Percentiles rank a stretch among this genome's conserved stretches.
phyloP scores from a whole-genome alignment of 495 filamentous ascomycete species.

The Clohesyomyces aquaticus region DNA sequence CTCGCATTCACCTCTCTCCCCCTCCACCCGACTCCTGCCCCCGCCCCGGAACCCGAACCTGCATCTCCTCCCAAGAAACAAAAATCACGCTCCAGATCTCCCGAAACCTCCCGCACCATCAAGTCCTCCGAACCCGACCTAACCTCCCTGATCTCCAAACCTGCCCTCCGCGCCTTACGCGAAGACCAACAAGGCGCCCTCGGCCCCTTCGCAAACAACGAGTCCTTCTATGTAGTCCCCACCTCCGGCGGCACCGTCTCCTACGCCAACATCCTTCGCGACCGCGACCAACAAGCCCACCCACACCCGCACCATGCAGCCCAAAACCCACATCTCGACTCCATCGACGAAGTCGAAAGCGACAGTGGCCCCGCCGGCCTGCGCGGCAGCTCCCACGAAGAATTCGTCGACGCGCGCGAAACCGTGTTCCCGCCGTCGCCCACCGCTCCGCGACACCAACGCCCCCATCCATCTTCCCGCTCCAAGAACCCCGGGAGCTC shows the following conservation, averaged over 20 bases:
- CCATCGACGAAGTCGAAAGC: constrained; percentile 56
- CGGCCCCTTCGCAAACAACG: constrained; percentile 57
- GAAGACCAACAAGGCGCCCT: constrained; percentile 51
- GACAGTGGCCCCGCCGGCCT: constrained; percentile 54
- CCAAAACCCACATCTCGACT: constrained; percentile 48
- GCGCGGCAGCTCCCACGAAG: constrained; percentile 43
- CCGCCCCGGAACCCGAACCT: constrained; percentile 13
- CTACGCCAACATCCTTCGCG: constrained; percentile 82
- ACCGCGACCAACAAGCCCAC: constrained; percentile 70
- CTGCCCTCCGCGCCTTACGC: constrained; percentile 71
- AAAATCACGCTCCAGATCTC: constrained; percentile 16
- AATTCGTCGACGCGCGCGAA: constrained; percentile 88
- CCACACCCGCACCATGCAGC: constrained; percentile 56
- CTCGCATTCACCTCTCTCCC: constrained; percentile 92
- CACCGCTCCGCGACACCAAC: constrained; percentile 48
- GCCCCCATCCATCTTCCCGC: constrained; percentile 1
- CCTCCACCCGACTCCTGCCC: constrained; percentile 50
- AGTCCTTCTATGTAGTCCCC: constrained; percentile 95
- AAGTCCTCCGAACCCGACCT: constrained; percentile 70
- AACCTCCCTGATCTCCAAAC: constrained; percentile 73
- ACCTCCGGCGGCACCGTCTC: constrained; percentile 84
- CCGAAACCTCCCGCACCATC: constrained; percentile 27
- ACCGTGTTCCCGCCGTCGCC: constrained; percentile 57
- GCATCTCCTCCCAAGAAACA: constrained; percentile 12
- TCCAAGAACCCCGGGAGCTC: no score